These are phyloP conservation scores for Aureobasidium mangrovei DNA, from an alignment of 2,329 filamentous ascomycete species.

Conservation along the genomic window DNA sequence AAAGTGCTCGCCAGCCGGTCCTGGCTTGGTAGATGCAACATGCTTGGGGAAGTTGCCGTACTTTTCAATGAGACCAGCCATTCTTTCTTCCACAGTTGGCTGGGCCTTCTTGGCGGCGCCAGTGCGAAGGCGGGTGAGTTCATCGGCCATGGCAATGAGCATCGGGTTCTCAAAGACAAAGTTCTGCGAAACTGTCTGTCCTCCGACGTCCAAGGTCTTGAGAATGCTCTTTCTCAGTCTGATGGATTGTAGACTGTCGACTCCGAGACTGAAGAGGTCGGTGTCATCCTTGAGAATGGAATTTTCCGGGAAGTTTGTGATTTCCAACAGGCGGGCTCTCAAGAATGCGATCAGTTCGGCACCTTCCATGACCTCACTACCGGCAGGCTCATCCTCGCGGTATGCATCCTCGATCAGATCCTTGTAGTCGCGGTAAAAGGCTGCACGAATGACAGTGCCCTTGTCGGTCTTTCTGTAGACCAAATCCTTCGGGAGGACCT, in stretches of 20 bases:
- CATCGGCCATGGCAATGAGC: conserved; percentile 36
- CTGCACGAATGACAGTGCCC: conserved; percentile 43
- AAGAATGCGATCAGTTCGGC: conserved; percentile 17
- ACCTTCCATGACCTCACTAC: conserved; percentile 20
- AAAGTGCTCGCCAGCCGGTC: conserved; percentile 13
- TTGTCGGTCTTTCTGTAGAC: conserved; percentile 46
- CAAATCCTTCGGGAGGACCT: conserved; percentile 35
- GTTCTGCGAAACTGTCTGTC: conserved; percentile 43
- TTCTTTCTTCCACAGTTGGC: conserved; percentile 18
- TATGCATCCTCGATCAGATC: conserved; percentile 40
- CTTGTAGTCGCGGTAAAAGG: conserved; percentile 39
- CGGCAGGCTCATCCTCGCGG: conserved; percentile 18
- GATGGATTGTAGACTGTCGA: conserved; percentile 53
- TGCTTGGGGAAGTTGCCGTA: conserved; percentile 27
- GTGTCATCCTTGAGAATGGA: conserved; percentile 29
- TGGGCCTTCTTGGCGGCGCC: conserved; percentile 20
- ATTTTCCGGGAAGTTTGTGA: conserved; percentile 18
- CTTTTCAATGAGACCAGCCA: conserved; percentile 24
- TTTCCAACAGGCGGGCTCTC: conserved; percentile 15
- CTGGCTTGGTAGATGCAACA: conserved; percentile 14
- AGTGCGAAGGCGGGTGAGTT: conserved; percentile 35
- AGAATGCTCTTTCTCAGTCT: conserved; percentile 45
- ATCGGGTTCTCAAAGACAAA: conserved; percentile 51
- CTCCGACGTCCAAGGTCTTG: conserved; percentile 42
- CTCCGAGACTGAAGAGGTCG: conserved; percentile 50